These are phyloP conservation scores for Candida neerlandica DNA, from an alignment of 1,139 yeast genomes.

Conservation along the genomic window DNA sequence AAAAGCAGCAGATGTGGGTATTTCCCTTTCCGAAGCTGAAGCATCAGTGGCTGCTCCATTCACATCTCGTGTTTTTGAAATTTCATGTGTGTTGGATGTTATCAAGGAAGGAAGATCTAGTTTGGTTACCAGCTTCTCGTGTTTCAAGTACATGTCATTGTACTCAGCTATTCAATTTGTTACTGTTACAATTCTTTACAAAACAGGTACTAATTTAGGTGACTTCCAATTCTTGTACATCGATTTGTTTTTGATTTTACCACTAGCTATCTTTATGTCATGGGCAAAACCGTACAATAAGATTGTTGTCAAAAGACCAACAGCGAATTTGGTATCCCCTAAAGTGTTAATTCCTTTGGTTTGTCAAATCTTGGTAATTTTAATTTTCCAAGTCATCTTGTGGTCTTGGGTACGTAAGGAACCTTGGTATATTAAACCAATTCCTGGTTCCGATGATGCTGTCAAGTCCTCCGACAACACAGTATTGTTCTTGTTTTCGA, in stretches of 20 bases:
- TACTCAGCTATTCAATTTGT: conserved; percentile 96
- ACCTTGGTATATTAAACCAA: conserved; percentile 80
- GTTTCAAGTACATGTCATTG: conserved; percentile 96
- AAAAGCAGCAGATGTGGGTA: conserved; percentile 96
- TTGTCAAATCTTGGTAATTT: conserved; percentile 65
- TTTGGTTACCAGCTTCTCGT: conserved; percentile 89
- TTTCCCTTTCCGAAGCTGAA: conserved; percentile 94
- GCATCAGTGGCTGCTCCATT: conserved; percentile 99
- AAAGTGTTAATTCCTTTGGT: conserved; percentile 81
- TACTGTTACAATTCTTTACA: conserved; percentile 80
- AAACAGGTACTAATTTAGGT: conserved; percentile 92
- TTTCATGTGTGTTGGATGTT: conserved; percentile 88
- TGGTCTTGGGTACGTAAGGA: conserved; percentile 63
- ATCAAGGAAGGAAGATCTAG: conserved; percentile 95
- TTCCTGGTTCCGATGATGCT: conserved; percentile 82
- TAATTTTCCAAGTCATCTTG: conserved; percentile 64
- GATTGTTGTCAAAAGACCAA: conserved; percentile 76
- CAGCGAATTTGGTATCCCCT: conserved; percentile 89
- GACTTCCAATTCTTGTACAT: conserved; percentile 96
- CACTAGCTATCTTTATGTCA: conserved; percentile 95
- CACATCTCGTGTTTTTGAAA: conserved; percentile 86
- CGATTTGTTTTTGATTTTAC: conserved; percentile 85
- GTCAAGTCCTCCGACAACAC: conserved; percentile 92
- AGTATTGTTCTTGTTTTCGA: conserved; percentile 73
- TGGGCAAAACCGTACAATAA: conserved; percentile 82